Evolutionary conservation across 306 rosid species (phyloP), one percentile per base, ranked within the genome.

Genomic region (Begonia masoniana): DNA sequence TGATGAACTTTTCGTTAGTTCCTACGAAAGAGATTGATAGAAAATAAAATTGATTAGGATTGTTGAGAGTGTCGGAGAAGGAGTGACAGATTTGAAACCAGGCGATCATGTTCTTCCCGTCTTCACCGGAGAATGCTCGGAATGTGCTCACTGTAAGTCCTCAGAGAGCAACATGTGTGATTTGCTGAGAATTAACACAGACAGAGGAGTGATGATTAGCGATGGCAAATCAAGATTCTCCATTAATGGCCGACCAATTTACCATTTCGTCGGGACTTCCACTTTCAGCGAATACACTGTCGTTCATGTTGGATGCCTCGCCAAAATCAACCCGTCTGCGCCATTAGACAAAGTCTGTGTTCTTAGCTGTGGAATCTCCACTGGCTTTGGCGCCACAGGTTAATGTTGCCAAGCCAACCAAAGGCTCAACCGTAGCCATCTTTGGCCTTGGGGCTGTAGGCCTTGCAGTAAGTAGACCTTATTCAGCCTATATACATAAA

Each of bases 91-190:
- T 9, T 15, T 70, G 21, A 42, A 70, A 45, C 51, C 8, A 2
- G 73, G 80, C 53, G 76, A 74, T 46, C 75, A 74, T 12, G 80
- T 69, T 31, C 76, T 70, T 2, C 65, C 73, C 0, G 73, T 70
- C 5, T 70, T 75, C 80, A 70, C 64, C 0, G 70, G 73, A 2
- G 76, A 74, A 48, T 75, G 80, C 7, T 60, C 50, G 19, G 68
- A 75, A 16, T 70, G 80, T 53, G 41, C 16, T 9, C 76, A 74
- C 43, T 74, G 80, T 52, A 75, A 70, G 43, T 75, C 70, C 0
- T 55, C 66, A 23, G 80, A 75, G 24, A 75, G 80, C 68, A 75
- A 75, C 17, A 54, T 70, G 72, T 74, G 79, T 47, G 61, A 65
- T 55, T 41, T 69, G 7, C 14, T 69, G 36, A 66, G 75, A 47